A percentile compares a stretch with the other conserved stretches of the same genome.
These are phyloP conservation scores for Chenopodium suecicum DNA, from an alignment of 148 eudicot species.

Conservation along the genomic window DNA sequence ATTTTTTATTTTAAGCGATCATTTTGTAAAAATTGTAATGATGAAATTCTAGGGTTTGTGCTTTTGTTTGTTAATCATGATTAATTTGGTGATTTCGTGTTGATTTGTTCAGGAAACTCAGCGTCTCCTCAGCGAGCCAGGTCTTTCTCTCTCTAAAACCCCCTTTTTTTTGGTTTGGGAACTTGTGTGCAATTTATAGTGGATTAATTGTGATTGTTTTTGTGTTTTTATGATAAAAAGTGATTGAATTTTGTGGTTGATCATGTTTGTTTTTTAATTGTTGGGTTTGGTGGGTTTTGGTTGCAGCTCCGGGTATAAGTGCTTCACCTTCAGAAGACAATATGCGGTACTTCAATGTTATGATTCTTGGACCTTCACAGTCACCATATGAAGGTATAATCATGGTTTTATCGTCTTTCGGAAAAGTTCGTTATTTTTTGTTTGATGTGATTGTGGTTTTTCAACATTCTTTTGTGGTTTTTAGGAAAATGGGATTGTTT, in stretches of 20 bases:
- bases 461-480: too few relatives aligned
- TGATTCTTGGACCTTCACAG: conserved; percentile 96
- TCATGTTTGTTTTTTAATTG: neutral
- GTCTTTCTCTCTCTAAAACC: conserved; percentile 17
- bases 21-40: neutral
- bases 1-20: neutral
- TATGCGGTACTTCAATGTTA: conserved; percentile 92
- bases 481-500: neutral
- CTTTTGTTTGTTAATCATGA: neutral
- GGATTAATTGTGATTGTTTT: neutral
- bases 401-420: neutral
- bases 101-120: conserved; percentile 72
- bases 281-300: conserved; percentile 11
- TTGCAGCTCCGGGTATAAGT: conserved; percentile 94
- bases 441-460: neutral
- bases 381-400: conserved; percentile 94
- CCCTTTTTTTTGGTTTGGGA: neutral
- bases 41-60: conserved; percentile 26
- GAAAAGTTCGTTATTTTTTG: neutral
- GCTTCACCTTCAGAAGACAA: conserved; percentile 96
- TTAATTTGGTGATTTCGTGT: neutral
- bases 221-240: neutral
- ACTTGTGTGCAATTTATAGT: neutral
- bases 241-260: conserved; percentile 12
- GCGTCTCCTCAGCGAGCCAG: conserved; percentile 97